Conservation (phyloP, 1,139 yeast genomes). For the Suhomyces yuchorum region DNA sequence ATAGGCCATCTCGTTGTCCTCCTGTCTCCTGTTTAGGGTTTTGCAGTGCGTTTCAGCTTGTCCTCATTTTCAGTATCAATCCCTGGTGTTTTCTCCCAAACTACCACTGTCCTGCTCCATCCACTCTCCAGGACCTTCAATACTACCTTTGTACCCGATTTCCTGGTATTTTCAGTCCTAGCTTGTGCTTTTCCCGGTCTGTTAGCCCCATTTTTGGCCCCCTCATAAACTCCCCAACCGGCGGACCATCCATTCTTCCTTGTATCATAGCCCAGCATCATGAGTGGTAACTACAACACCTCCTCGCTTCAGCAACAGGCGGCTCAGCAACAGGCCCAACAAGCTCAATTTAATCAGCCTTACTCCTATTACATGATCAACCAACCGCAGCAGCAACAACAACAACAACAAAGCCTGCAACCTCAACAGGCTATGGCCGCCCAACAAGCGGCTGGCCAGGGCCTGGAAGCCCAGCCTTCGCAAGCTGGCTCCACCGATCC, state of each 20-base stretch:
- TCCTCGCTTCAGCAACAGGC: conserved; percentile 12
- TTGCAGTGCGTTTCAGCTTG: conserved; percentile 5
- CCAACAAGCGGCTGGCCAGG: conserved; percentile 9
- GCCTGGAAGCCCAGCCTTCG: not conserved
- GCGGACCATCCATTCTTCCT: not conserved
- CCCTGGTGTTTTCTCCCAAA: conserved; percentile 1
- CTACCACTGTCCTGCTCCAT: not conserved
- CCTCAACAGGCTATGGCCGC: conserved; percentile 13
- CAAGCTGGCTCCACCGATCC: conserved; percentile 11
- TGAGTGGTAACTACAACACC: conserved; percentile 20
- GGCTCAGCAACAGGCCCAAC: conserved; percentile 15
- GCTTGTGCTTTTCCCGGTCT: not conserved
- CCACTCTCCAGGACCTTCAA: not conserved
- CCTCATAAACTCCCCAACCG: not conserved
- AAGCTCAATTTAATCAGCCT: conserved; percentile 22
- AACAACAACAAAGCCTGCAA: conserved; percentile 13
- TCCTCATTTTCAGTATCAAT: conserved; percentile 2
- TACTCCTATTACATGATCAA: conserved; percentile 27
- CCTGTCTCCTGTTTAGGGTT: conserved; percentile 3
- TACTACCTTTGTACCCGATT: not conserved
- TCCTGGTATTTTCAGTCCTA: not conserved
- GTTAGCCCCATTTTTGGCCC: not conserved
- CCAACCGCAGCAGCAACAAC: conserved; percentile 14
- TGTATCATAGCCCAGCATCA: conserved; percentile 7
- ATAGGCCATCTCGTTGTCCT: not conserved